These are phyloP conservation scores for Coemansia sp. DNA, from an alignment of 192 early-diverging fungal genomes.

Conservation along the genomic window DNA sequence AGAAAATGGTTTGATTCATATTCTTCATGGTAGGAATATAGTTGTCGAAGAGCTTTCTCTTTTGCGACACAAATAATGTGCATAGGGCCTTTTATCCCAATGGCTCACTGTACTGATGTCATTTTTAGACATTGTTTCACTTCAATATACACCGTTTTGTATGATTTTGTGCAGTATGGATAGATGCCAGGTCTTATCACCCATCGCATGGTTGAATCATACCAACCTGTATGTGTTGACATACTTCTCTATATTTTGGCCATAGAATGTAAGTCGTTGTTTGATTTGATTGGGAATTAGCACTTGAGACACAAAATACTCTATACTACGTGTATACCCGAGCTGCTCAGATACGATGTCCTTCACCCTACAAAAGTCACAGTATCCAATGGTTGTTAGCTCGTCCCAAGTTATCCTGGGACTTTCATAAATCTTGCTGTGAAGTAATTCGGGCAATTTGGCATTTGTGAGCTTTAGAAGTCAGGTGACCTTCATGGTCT, in stretches of 20 bases:
- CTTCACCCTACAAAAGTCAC: not conserved
- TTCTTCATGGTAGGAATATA: not conserved
- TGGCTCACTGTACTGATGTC: too few species aligned
- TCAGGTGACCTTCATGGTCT: not conserved
- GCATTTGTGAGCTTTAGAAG: not conserved
- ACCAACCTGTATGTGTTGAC: too few species aligned
- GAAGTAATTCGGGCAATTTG: not conserved
- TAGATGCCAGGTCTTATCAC: too few species aligned
- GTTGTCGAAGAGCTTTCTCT: not conserved
- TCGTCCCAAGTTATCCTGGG: not conserved
- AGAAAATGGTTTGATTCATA: not conserved
- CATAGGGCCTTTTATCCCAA: too few species aligned
- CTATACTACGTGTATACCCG: not conserved
- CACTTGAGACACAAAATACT: too few species aligned
- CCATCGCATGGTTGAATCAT: too few species aligned
- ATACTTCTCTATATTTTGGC: too few species aligned
- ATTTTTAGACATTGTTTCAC: too few species aligned
- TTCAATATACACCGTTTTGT: too few species aligned
- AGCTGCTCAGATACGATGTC: not conserved
- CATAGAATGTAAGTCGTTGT: too few species aligned
- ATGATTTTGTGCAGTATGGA: too few species aligned
- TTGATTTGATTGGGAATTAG: too few species aligned
- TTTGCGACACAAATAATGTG: not conserved
- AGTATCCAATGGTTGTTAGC: not conserved
- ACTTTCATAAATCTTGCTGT: not conserved